These are phyloP conservation scores for Apiotrichum gracile DNA, from an alignment of 1,284 basidiomycete species.

Conservation along the genomic window DNA sequence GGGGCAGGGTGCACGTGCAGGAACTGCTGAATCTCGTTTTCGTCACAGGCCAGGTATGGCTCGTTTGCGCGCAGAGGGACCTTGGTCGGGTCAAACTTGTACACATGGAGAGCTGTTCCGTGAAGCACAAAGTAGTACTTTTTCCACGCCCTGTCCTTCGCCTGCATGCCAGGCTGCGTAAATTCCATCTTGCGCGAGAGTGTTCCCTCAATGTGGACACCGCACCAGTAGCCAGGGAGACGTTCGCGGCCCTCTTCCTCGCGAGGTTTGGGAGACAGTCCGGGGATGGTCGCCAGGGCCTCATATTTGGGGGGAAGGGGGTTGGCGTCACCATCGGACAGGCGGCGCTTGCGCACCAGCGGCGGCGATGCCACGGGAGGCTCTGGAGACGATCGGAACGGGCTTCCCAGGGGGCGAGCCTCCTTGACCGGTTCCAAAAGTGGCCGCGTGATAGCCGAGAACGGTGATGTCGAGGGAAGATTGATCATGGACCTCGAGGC, in stretches of 20 bases:
- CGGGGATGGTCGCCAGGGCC: neutral
- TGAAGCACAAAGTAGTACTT: slow-evolving; percentile 83
- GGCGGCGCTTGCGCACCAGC: slow-evolving; percentile 37
- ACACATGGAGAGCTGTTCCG: slow-evolving; percentile 81
- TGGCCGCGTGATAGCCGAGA: slow-evolving; percentile 7
- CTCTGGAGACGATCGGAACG: neutral
- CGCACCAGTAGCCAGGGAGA: slow-evolving; percentile 77
- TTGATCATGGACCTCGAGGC: slow-evolving; percentile 59
- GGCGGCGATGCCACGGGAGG: neutral
- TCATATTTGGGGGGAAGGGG: slow-evolving; percentile 46
- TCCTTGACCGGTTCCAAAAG: slow-evolving; percentile 18
- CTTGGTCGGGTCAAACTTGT: slow-evolving; percentile 57
- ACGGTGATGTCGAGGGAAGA: slow-evolving; percentile 34
- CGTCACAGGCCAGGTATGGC: slow-evolving; percentile 14
- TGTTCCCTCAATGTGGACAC: slow-evolving; percentile 69
- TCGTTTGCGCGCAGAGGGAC: slow-evolving; percentile 36
- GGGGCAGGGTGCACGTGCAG: slow-evolving; percentile 47
- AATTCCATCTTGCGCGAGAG: slow-evolving; percentile 97
- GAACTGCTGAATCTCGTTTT: slow-evolving; percentile 38
- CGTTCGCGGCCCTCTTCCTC: slow-evolving; percentile 73
- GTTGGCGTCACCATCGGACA: slow-evolving; percentile 48
- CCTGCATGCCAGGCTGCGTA: slow-evolving; percentile 70
- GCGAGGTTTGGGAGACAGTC: slow-evolving; percentile 39
- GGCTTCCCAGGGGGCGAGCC: neutral
- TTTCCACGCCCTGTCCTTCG: slow-evolving; percentile 86